Evolutionary conservation across 768 basidiomycete species (phyloP), one percentile per base, ranked within the genome.

Genomic region (Neoboletus magnificus): DNA sequence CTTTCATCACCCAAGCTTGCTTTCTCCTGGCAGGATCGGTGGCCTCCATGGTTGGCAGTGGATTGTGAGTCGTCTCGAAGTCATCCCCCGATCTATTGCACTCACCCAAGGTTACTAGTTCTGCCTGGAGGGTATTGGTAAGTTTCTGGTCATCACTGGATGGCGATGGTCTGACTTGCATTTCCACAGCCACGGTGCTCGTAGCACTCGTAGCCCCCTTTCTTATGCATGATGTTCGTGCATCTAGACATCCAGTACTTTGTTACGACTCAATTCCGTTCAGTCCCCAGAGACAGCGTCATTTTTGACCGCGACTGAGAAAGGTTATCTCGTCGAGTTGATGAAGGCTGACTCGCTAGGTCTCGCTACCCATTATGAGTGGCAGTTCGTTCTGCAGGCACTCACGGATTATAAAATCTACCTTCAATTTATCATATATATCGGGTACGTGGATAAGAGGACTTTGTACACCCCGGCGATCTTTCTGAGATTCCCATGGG

Each of bases 151-250:
- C 25, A 49, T 49, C 25, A 13, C 12, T 9, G 12, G 35, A 23
- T 32, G 12, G 27, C 13, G 4, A 44, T 30, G 3, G 23, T 27
- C 56, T 36, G 40, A 63, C 44, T 29, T 40, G 15, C 29, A 30
- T 43, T 9, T 32, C 30, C 13, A 9, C 30, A 61, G 60, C 16
- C 16, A 61, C 60, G 4, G 51, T 61, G 51, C 22, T 61, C 35
- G 5, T 35, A 22, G 60, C 69, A 18, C 46, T 63, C 8, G 13
- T 25, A 9, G 52, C 62, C 5, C 80, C 72, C 65, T 83, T 79
- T 68, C 74, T 75, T 60, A 77, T 85, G 65, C 66, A 79, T 49
- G 82, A 85, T 63, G 80, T 80, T 55, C 52, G 77, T 61, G 11
- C 23, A 37, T 49, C 16, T 23, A 35, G 49, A 42, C 33, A 22